A percentile compares a stretch with the other conserved stretches of the same genome.
These are phyloP conservation scores for Achlya hypogyna DNA, from an alignment of 352 stramenopile genomes.

Conservation along the genomic window DNA sequence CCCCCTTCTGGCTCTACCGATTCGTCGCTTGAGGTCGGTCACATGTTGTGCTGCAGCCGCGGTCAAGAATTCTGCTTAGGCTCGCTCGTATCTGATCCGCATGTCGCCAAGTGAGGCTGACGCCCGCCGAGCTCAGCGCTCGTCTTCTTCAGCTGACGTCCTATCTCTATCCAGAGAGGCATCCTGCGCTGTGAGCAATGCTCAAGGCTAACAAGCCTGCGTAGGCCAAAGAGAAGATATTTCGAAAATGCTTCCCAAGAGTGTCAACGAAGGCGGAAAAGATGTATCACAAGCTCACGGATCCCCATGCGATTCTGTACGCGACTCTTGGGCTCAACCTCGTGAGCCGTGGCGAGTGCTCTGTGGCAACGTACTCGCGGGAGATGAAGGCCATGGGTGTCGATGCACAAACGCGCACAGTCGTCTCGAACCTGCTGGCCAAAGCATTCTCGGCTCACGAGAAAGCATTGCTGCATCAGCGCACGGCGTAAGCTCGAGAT, in stretches of 20 bases:
- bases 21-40: background rate
- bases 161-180: too few species aligned
- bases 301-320: conserved; percentile 67
- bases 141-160: background rate
- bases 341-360: conserved; percentile 78
- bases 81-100: conserved; percentile 19
- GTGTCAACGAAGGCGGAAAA: conserved; percentile 61
- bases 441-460: conserved; percentile 43
- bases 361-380: conserved; percentile 65
- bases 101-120: background rate
- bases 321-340: conserved; percentile 73
- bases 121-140: background rate
- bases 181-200: conserved; percentile 26
- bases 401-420: conserved; percentile 54
- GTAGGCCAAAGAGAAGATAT: conserved; percentile 45
- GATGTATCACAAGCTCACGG: conserved; percentile 65
- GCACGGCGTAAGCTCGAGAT: background rate
- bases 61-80: conserved; percentile 31
- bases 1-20: background rate
- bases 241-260: conserved; percentile 71
- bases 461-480: background rate
- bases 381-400: conserved; percentile 73
- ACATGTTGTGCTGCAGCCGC: conserved; percentile 15
- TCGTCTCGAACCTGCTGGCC: conserved; percentile 70
- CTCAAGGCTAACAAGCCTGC: conserved; percentile 18